Conservation (phyloP, 306 rosid species). For the Myrica gale region DNA sequence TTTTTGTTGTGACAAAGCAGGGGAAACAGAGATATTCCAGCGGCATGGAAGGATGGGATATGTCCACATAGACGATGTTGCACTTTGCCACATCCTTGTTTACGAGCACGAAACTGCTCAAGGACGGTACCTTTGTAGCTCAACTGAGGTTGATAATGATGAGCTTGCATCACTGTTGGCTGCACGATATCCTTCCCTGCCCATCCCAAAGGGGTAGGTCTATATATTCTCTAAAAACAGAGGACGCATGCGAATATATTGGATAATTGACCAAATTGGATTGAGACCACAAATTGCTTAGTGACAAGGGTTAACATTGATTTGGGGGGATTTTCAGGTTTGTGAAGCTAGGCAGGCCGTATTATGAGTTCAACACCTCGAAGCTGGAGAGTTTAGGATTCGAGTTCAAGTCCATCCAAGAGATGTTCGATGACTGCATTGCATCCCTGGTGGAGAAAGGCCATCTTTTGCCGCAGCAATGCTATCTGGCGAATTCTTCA, state of each 20-base stretch:
- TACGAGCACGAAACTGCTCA: conserved; percentile 48
- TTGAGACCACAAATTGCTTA: no score
- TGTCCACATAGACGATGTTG: conserved; percentile 80
- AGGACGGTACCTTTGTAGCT: conserved; percentile 77
- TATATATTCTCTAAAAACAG: background rate
- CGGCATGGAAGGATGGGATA: conserved; percentile 85
- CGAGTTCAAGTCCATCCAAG: conserved; percentile 57
- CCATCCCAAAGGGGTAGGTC: conserved; percentile 61
- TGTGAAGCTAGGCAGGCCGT: conserved; percentile 46
- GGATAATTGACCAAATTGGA: background rate
- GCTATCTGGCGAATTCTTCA: background rate
- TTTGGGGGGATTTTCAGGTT: conserved; percentile 45
- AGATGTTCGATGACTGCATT: conserved; percentile 83
- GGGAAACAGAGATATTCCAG: conserved; percentile 59
- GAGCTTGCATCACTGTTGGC: conserved; percentile 52
- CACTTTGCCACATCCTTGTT: conserved; percentile 57
- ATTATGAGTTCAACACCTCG: conserved; percentile 48
- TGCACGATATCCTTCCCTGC: conserved; percentile 54
- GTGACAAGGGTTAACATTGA: no score
- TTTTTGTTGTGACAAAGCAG: conserved; percentile 26
- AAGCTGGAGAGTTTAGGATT: conserved; percentile 61
- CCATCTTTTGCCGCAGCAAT: conserved; percentile 28
- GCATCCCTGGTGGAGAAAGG: conserved; percentile 56
- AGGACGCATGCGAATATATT: background rate
- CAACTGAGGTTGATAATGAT: conserved; percentile 47